Evolutionary conservation across 2,329 filamentous ascomycete species (phyloP).

Genomic region (Periconia sp.): DNA sequence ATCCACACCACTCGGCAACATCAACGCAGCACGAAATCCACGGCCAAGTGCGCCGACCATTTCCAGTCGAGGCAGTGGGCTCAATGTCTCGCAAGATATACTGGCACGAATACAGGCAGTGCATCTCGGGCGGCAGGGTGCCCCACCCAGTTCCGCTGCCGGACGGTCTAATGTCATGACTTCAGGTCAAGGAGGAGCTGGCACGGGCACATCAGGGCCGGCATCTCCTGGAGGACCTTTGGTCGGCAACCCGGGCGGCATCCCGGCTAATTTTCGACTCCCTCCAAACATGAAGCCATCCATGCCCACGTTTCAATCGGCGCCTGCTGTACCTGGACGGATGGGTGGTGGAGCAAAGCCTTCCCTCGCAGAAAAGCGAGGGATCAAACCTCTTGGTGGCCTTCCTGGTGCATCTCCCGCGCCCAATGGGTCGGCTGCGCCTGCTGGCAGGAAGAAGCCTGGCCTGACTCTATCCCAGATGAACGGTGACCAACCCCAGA

Average conservation of each 20-base stretch:
- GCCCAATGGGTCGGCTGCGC: conserved; percentile 42
- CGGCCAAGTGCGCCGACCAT: conserved; percentile 50
- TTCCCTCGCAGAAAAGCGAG: conserved; percentile 72
- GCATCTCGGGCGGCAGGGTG: conserved; percentile 68
- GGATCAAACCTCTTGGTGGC: conserved; percentile 66
- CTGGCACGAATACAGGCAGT: conserved; percentile 74
- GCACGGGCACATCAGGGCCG: no score
- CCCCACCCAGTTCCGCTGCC: conserved; percentile 48
- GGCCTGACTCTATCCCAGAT: conserved; percentile 53
- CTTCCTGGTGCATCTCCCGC: conserved; percentile 52
- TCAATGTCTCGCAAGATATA: conserved; percentile 66
- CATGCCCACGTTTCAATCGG: conserved; percentile 53
- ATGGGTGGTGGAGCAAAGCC: conserved; percentile 56
- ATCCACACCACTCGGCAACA: conserved; percentile 81
- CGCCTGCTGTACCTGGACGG: conserved; percentile 55
- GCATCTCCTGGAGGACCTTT: conserved; percentile 33
- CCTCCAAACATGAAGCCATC: conserved; percentile 48
- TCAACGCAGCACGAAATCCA: conserved; percentile 71
- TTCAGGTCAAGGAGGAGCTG: conserved; percentile 22
- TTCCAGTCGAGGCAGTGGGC: conserved; percentile 55
- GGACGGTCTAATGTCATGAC: conserved; percentile 35
- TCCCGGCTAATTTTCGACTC: conserved; percentile 53
- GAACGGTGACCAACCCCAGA: conserved; percentile 39
- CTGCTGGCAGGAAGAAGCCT: conserved; percentile 49
- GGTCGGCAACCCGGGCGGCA: conserved; percentile 42